phyloP scores from a whole-genome alignment of 768 basidiomycete genomes.

The Cystobasidium ongulense region DNA sequence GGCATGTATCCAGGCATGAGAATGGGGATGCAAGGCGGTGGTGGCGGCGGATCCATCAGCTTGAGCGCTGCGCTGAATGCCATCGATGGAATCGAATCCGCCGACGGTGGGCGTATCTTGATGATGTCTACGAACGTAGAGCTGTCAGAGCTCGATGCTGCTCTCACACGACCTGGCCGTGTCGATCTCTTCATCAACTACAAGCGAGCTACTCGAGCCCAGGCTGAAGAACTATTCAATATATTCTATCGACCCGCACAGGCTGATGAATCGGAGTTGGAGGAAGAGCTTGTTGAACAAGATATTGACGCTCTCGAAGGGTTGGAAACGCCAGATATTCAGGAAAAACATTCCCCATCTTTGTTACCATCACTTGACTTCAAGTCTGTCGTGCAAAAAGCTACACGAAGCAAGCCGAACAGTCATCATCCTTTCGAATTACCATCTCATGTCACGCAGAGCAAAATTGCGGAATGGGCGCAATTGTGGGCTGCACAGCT shows the following conservation, averaged over 20 bases:
- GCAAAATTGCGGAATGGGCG: constrained; percentile 10
- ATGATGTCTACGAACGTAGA: constrained; percentile 19
- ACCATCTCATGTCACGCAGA: constrained; percentile 1
- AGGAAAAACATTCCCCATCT: not conserved
- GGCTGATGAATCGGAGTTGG: not conserved
- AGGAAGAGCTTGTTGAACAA: not conserved
- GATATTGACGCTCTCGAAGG: not conserved
- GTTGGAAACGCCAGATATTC: not conserved
- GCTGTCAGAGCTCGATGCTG: constrained; percentile 9
- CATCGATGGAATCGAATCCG: constrained; percentile 17
- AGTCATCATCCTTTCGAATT: constrained; percentile 24
- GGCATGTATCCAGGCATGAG: constrained; percentile 6
- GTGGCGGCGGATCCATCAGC: not conserved
- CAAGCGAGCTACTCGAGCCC: constrained; percentile 11
- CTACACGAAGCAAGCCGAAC: not conserved
- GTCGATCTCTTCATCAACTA: constrained; percentile 18
- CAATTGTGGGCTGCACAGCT: not conserved
- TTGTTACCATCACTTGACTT: not conserved
- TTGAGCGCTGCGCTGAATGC: constrained; percentile 6
- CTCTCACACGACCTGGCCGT: constrained; percentile 14
- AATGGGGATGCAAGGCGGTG: not conserved
- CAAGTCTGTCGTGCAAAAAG: not conserved
- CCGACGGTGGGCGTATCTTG: constrained; percentile 7
- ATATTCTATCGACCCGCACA: constrained; percentile 15
- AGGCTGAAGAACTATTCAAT: constrained; percentile 26